Evolutionary conservation across 306 rosid genomes (phyloP), one percentile per base, ranked within the genome.

Genomic region (Citrullus colocynthis): DNA sequence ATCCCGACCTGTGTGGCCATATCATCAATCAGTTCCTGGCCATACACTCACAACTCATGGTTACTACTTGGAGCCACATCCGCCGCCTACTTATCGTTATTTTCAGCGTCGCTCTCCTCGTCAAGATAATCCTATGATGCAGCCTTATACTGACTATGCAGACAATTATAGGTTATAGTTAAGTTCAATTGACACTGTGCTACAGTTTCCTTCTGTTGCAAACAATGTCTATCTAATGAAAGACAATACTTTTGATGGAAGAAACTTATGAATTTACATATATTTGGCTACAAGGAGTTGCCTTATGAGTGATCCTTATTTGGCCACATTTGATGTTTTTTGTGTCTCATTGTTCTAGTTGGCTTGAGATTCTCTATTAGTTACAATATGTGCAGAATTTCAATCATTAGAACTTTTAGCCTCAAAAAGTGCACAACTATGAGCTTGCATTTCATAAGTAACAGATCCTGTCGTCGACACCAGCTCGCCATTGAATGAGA

Each of bases 391-490:
- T 24, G 21, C 76, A 76, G 42, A 37, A 34, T 66, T 73, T 83
- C 80, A 77, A n/a, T 42, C 79, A 74, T 63, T 57, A 20, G 20
- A 12, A 71, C 76, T 80, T 37, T 79, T 82, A 82, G 93, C 93
- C 84, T 95, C 96, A 83, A 92, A 85, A 61, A 92, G 85, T 80
- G 86, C 81, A 84, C 96, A 90, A 82, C 96, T 95, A 67, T 79
- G 84, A 73, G 97, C 72, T 87, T 85, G 87, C 91, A 88, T 84
- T 76, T 78, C 75, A 21, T 89, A 92, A 49, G 88, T 61, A 82
- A 69, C 58, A 24, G 80, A 77, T 39, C 81, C 89, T 24, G 60
- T 58, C 34, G 14, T 74, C 75, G 83, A 78, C 87, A 92, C 84
- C 5, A 81, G 65, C 83, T 88, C 88, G 4, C 93, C 93, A 24